Conservation (phyloP, 1,139 yeast genomes). For the Blastobotrys serpentis region DNA sequence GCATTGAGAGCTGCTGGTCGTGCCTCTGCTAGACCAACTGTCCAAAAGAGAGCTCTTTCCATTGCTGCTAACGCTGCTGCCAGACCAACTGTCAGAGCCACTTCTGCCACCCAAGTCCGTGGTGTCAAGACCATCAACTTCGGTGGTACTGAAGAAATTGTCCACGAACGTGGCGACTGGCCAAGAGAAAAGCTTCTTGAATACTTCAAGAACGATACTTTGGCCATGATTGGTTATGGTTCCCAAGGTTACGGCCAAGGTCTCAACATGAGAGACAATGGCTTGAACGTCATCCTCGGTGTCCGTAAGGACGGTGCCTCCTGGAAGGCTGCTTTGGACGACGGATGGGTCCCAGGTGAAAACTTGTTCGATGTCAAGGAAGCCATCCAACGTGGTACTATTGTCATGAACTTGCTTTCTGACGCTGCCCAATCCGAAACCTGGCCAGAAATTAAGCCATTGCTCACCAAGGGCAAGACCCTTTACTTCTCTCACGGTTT, state of each 20-base stretch:
- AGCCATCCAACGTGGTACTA: conserved; percentile 89
- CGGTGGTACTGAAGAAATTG: conserved; percentile 92
- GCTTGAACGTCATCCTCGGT: conserved; percentile 95
- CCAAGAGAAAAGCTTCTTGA: conserved; percentile 94
- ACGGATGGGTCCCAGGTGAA: conserved; percentile 99
- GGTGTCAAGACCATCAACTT: conserved; percentile 96
- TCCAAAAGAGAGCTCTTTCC: conserved; percentile 27
- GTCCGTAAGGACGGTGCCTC: conserved; percentile 98
- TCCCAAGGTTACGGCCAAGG: conserved; percentile 99
- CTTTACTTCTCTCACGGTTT: conserved; percentile 99
- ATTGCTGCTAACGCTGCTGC: conserved; percentile 29
- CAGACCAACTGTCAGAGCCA: conserved; percentile 26
- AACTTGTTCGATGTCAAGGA: conserved; percentile 92
- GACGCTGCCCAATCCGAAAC: conserved; percentile 99
- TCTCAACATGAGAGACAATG: conserved; percentile 97
- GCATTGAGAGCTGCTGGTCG: conserved; percentile 26
- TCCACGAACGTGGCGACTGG: conserved; percentile 99
- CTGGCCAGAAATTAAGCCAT: conserved; percentile 83
- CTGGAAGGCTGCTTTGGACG: conserved; percentile 99
- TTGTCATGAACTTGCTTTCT: conserved; percentile 94
- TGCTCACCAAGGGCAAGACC: conserved; percentile 94
- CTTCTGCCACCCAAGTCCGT: conserved; percentile 43
- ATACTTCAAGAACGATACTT: conserved; percentile 96
- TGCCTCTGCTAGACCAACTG: conserved; percentile 27
- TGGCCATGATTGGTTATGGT: conserved; percentile 98